Conservation (phyloP, 257 asterid genomes). For the Henckelia pumila region DNA sequence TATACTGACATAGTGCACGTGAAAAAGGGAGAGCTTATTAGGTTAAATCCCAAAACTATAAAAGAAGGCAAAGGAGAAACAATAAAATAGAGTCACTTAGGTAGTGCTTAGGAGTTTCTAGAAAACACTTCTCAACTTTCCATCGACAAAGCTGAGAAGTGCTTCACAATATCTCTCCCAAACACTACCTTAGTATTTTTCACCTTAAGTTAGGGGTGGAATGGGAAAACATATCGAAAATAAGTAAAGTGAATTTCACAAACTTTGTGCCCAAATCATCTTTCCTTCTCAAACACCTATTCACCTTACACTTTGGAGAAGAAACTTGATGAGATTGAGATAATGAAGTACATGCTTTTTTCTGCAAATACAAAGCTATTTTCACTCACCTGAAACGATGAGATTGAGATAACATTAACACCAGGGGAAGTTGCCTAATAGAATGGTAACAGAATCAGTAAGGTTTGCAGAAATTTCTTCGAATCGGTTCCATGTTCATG, state of each 20-base stretch:
- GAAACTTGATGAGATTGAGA: not conserved
- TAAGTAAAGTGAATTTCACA: too few species aligned
- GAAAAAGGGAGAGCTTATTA: not conserved
- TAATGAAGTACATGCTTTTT: not conserved
- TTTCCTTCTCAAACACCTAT: not conserved
- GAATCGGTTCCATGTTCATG: not conserved
- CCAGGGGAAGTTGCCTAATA: not conserved
- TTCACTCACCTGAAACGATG: not conserved
- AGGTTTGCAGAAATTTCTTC: not conserved
- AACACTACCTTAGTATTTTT: too few species aligned
- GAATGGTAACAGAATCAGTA: not conserved
- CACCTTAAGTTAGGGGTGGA: too few species aligned
- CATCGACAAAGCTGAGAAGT: too few species aligned
- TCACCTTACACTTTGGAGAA: not conserved
- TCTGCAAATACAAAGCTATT: not conserved
- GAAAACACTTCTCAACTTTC: too few species aligned
- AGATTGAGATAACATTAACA: not conserved
- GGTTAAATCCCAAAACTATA: not conserved
- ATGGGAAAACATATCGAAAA: too few species aligned
- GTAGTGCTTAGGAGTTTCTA: too few species aligned
- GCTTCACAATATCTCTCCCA: too few species aligned
- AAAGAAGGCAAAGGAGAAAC: too few species aligned
- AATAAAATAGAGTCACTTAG: not conserved
- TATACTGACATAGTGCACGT: too few species aligned
- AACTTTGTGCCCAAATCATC: not conserved